Evolutionary conservation across 2,329 filamentous ascomycete genomes (phyloP), one percentile per base, ranked within the genome.

Genomic region (Aureobasidium lini): DNA sequence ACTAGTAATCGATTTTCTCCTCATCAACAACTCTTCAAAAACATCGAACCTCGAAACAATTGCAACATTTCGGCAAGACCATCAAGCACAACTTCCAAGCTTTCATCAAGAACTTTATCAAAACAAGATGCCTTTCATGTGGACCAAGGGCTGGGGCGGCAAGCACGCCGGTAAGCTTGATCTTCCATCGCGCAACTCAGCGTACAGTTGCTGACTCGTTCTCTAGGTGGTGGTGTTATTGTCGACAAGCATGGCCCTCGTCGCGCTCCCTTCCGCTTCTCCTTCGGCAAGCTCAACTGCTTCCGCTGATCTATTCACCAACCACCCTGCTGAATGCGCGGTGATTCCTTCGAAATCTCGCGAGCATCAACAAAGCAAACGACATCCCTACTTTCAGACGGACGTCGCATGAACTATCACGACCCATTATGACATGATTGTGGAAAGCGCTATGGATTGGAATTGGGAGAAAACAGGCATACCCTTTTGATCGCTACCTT

Each of bases 241-340:
- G 78, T 78, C 61, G 78, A 81, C 70, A 76, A 76, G 64, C 75
- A 82, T 65, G 81, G 81, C 54, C 71, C 77, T 1, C 75, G 75
- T 40, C 72, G 77, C 56, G 78, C 79, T 29, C 77, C 79, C 6
- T 81, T 80, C 68, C 72, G 79, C 40, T 74, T 82, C 66, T 75
- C 74, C 36, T 70, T 75, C 62, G 78, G 79, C 46, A 73, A 75
- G 43, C 76, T 82, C 66, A 80, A 75, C 68, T 83, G 80, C 69
- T 82, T 81, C 71, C 73, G 75, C 61, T 81, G 68, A 71, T 37
- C 34, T 43, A 23, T 23, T 7, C n/a, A 36, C 36, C 39, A 18
- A 43, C 15, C 32, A 44, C 11, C 28, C 11, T 6, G 16, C 28
- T 28, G 31, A 2, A 28, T 8, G 8, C 11, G 18, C 31, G 47